Evolutionary conservation across 1,284 basidiomycete genomes (phyloP).

Genomic region (Cronartium ribicola): DNA sequence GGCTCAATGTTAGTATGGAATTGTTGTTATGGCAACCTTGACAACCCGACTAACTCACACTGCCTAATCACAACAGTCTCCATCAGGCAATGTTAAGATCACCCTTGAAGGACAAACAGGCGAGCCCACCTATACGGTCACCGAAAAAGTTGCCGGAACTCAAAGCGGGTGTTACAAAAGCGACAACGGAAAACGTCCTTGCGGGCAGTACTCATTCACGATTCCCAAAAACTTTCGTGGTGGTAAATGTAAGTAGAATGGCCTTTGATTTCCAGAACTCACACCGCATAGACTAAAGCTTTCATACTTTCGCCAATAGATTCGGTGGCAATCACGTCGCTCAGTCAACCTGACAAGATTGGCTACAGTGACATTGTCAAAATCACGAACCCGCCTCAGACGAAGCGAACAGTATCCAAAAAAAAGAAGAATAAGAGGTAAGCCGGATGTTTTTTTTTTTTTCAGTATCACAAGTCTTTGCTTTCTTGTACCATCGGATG

Average conservation of each 20-base stretch:
- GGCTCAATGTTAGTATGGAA: constrained; percentile 25
- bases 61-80: constrained; percentile 1
- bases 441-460: no score
- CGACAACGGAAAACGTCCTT: constrained; percentile 24
- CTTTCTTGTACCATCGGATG: no score
- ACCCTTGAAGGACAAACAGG: constrained; percentile 1
- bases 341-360: constrained; percentile 9
- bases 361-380: constrained; percentile 31
- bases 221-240: constrained; percentile 4
- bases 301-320: neutral
- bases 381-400: neutral
- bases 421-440: no score
- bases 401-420: neutral
- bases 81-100: constrained; percentile 28
- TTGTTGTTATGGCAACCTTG: neutral
- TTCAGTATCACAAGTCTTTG: no score
- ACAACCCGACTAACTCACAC: neutral
- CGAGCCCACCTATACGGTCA: constrained; percentile 7
- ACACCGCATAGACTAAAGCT: neutral
- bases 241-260: constrained; percentile 23
- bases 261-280: neutral
- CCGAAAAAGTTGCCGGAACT: constrained; percentile 15
- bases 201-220: constrained; percentile 13
- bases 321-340: constrained; percentile 19
- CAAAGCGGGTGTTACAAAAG: constrained; percentile 21